Evolutionary conservation across 306 rosid genomes (phyloP).

Genomic region (Hippophae rhamnoides): DNA sequence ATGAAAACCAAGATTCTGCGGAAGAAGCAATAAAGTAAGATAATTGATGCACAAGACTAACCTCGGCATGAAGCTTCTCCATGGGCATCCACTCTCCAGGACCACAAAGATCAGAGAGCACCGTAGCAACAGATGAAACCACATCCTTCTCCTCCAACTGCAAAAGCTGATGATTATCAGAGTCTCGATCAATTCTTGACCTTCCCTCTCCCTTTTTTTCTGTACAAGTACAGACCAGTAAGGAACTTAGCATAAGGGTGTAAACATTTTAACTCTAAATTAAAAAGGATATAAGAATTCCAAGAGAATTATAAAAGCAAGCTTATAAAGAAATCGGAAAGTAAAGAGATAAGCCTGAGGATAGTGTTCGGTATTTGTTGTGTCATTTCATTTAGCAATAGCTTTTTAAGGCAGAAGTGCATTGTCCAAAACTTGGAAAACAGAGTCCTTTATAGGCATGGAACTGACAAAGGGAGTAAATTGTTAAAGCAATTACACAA

Average conservation of each 20-base stretch:
- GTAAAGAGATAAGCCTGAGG: background rate
- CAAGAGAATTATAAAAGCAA: background rate
- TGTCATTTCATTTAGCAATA: background rate
- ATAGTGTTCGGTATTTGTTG: background rate
- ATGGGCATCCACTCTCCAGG: conserved; percentile 99
- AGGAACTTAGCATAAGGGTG: conserved; percentile 1
- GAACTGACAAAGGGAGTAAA: background rate
- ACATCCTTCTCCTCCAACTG: conserved; percentile 94
- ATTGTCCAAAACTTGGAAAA: background rate
- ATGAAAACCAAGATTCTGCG: background rate
- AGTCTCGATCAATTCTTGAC: conserved; percentile 78
- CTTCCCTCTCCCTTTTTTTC: conserved; percentile 88
- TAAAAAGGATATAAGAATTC: background rate
- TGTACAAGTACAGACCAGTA: conserved; percentile 26
- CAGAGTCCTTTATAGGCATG: background rate
- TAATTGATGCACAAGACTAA: conserved; percentile 20
- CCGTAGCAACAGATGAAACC: conserved; percentile 97
- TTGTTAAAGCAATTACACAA: background rate
- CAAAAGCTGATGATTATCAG: conserved; percentile 79
- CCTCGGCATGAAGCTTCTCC: conserved; percentile 95
- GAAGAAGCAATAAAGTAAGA: background rate
- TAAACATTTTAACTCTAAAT: background rate
- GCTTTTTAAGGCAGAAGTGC: background rate
- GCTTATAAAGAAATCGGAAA: background rate
- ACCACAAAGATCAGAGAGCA: conserved; percentile 93